phyloP scores from a whole-genome alignment of 371 early-diverging fungal genomes.

The Dichotomocladium elegans region DNA sequence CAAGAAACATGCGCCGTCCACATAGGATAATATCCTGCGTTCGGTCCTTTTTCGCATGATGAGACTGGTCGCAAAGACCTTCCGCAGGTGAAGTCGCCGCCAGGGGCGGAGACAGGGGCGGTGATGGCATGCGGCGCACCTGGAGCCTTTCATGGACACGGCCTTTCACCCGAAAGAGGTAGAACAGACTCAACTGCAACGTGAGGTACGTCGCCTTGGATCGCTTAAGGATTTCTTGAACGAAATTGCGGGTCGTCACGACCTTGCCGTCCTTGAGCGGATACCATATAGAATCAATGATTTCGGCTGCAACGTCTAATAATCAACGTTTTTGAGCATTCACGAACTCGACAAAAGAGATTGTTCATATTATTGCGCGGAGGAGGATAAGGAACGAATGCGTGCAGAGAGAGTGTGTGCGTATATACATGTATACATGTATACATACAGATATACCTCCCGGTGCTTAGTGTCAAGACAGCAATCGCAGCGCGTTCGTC shows the following conservation, averaged over 20 bases:
- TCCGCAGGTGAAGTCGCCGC: conserved; percentile 5
- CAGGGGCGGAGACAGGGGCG: conserved; percentile 1
- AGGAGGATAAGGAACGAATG: no score
- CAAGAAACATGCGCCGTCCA: conserved; percentile 68
- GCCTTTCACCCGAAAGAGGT: conserved; percentile 48
- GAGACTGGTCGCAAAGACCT: not conserved
- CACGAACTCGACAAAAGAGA: no score
- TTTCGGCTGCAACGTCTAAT: conserved; percentile 26
- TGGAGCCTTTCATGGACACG: conserved; percentile 28
- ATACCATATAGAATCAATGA: conserved; percentile 36
- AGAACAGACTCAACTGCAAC: conserved; percentile 67
- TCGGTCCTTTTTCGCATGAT: conserved; percentile 4
- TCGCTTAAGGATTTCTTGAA: conserved; percentile 68
- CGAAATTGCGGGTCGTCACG: conserved; percentile 46
- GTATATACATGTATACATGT: not conserved
- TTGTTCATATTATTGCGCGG: no score
- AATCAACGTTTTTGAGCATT: no score
- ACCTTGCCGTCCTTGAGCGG: conserved; percentile 38
- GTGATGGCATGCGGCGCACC: conserved; percentile 2
- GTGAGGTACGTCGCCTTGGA: conserved; percentile 73
- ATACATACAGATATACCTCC: no score
- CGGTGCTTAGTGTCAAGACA: no score
- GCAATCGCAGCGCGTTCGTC: no score
- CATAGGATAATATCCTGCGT: conserved; percentile 46
- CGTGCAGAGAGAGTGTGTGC: no score